These are phyloP conservation scores for Fusarium floridanum DNA, from an alignment of 2,329 filamentous ascomycete genomes.

Conservation along the genomic window DNA sequence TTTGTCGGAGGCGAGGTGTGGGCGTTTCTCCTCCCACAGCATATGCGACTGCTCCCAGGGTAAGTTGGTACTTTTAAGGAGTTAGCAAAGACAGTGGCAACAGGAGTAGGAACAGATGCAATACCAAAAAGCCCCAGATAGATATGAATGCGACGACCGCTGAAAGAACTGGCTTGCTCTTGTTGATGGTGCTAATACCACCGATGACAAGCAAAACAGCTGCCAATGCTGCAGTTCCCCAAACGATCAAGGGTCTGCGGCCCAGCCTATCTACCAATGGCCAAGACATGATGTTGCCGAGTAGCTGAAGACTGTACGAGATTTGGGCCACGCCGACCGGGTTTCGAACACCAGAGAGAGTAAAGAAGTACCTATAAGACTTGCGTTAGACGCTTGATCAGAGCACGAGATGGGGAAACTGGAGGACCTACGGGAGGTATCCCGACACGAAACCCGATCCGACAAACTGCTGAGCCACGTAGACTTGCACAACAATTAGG, in stretches of 20 bases:
- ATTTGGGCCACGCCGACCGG: not conserved
- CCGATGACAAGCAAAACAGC: constrained; percentile 46
- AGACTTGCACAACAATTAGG: not conserved
- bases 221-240: constrained; percentile 42
- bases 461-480: not conserved
- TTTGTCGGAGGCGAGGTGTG: constrained; percentile 46
- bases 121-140: constrained; percentile 42
- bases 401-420: not conserved
- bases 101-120: constrained; percentile 27
- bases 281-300: constrained; percentile 10
- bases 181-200: constrained; percentile 45
- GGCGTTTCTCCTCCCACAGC: constrained; percentile 48
- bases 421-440: not conserved
- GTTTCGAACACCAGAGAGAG: constrained; percentile 2
- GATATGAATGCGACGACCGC: constrained; percentile 46
- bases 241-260: not conserved
- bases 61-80: constrained; percentile 13
- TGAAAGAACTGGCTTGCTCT: constrained; percentile 29
- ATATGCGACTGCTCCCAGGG: constrained; percentile 47
- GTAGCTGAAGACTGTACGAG: not conserved
- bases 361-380: constrained; percentile 8
- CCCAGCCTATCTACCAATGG: constrained; percentile 4
- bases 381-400: not conserved
- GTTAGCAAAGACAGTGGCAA: not conserved
- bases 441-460: not conserved